Base-by-base conservation (phyloP, 768 basidiomycete species). In the Russula compacta region DNA sequence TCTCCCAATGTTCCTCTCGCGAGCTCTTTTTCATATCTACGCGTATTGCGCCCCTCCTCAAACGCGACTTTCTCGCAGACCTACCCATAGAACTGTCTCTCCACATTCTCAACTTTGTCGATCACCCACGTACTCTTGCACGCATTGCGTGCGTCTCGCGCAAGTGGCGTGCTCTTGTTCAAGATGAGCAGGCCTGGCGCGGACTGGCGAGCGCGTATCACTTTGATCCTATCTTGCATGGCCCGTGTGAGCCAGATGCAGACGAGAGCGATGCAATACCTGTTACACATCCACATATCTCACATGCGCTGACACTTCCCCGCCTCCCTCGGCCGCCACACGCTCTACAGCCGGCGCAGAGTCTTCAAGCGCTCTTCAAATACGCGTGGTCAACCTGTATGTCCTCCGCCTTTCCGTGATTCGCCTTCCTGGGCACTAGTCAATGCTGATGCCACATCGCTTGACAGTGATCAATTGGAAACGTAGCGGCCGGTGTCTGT, bases 391-490 rank as follows among this genome's bases (percentile, higher is more conserved):
- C 54, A 29, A 66, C 65, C 17, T 21, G 65, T 66, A 55, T 42
- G 65, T 59, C 24, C 43, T 6, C 14, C 11, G 4, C 6, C 38
- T 42, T 40, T 38, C 10, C 12, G 36, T 53, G 3, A 21, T 43
- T 24, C 36, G 36, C n/a, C 33, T 19, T 46, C 39, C 21, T 11
- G 12, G 36, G 6, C 6, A 10, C 15, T 11, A 14, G 7, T 10
- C 2, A 36, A 19, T 47, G 48, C 21, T 51, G n/a, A 39, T 32
- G 0, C 32, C 9, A 12, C 47, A 42, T 46, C 15, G 15, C 43
- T 11, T 6, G 8, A 50, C 35, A 64, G 61, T 49, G 38, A 56
- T 36, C 44, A 73, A 71, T 58, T 71, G 71, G 38, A 59, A 65
- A 38, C 50, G 50, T 24, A 59, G 67, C 29, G 67, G 67, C 29